A percentile compares a stretch with the other conserved stretches of the same genome.
phyloP scores from a whole-genome alignment of 805 yeast species.

The Yarrowia divulgata region DNA sequence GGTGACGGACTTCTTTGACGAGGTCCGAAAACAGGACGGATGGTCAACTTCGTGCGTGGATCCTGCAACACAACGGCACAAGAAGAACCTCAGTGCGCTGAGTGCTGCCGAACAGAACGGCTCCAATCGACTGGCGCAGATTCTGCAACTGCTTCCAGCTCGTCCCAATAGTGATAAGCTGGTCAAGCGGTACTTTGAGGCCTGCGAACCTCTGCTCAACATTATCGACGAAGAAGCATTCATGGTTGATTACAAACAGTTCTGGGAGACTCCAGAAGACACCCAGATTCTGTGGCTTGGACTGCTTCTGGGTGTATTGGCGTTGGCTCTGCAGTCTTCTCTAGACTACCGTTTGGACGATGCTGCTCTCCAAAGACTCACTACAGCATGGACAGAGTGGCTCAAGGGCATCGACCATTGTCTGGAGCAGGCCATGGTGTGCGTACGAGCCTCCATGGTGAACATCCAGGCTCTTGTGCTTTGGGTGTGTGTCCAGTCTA shows the following conservation, averaged over 20 bases:
- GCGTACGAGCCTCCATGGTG: slow-evolving; percentile 47
- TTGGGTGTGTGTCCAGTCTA: slow-evolving; percentile 48
- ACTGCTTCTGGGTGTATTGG: slow-evolving; percentile 46
- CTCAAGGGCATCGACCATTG: slow-evolving; percentile 47
- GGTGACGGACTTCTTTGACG: slow-evolving; percentile 43
- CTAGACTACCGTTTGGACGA: slow-evolving; percentile 44
- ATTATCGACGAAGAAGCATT: slow-evolving; percentile 48
- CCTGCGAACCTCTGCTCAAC: slow-evolving; percentile 46
- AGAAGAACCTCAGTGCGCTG: slow-evolving; percentile 32
- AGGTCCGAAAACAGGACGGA: slow-evolving; percentile 29
- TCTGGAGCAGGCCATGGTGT: slow-evolving; percentile 47
- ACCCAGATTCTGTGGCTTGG: slow-evolving; percentile 49
- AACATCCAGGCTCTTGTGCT: slow-evolving; percentile 47
- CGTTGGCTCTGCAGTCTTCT: slow-evolving; percentile 47
- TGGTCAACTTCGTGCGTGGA: slow-evolving; percentile 31
- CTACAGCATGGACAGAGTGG: slow-evolving; percentile 46
- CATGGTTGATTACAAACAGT: slow-evolving; percentile 45
- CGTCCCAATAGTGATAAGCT: slow-evolving; percentile 44
- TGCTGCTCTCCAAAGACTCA: slow-evolving; percentile 41
- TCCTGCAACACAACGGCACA: slow-evolving; percentile 29
- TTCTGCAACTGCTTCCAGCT: slow-evolving; percentile 46
- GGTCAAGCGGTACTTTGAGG: slow-evolving; percentile 46
- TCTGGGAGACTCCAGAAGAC: slow-evolving; percentile 47
- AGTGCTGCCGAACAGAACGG: slow-evolving; percentile 19
- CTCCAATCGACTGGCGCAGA: slow-evolving; percentile 41